Evolutionary conservation across 371 early-diverging fungal genomes (phyloP), one percentile per base, ranked within the genome.

Genomic region (Mucor irregularis): DNA sequence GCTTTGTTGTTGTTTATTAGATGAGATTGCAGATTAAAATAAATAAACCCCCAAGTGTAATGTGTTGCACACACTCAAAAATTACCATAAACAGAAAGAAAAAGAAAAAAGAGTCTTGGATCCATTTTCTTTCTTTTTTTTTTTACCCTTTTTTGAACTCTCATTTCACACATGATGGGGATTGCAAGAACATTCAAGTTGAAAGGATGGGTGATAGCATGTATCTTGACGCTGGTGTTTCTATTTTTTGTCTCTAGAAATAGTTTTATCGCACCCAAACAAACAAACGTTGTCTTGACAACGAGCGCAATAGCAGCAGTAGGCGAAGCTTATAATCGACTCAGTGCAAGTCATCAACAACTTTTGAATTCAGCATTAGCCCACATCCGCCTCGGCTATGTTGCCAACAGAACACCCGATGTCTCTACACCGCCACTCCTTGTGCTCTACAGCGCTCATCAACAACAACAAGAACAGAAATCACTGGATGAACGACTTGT

Each of bases 351-450:
- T 21, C 59, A 52, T 28, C 58, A 50, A 26, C 49, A 51, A 4
- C 26, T 59, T 2, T 31, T 68, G 5, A 39, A 45, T 3, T 72
- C 73, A 7, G 79, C 61, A 3, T 61, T 75, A 14, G 73, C 72
- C 7, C 79, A 75, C 42, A 61, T 75, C 21, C 69, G 64, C 22
- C 42, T 58, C 0, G 69, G 71, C 34, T 78, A 78, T 51, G 71
- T 71, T 1, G 64, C 73, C n/a, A 75, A 75, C 28, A 59, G 72
- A 9, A 78, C 76, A 22, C 79, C 79, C 4, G 57, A 63, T 21
- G 49, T 53, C 39, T 73, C 73, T 8, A 75, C 72, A 25, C 79
- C 79, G 3, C 73, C 74, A 0, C 28, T 78, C 1, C 61, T 78
- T 3, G 51, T 75, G 5, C 11, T 69, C 0, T 73, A 71, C 38